Conservation (phyloP, 2,329 filamentous ascomycete species). For the Colletotrichum sp. region DNA sequence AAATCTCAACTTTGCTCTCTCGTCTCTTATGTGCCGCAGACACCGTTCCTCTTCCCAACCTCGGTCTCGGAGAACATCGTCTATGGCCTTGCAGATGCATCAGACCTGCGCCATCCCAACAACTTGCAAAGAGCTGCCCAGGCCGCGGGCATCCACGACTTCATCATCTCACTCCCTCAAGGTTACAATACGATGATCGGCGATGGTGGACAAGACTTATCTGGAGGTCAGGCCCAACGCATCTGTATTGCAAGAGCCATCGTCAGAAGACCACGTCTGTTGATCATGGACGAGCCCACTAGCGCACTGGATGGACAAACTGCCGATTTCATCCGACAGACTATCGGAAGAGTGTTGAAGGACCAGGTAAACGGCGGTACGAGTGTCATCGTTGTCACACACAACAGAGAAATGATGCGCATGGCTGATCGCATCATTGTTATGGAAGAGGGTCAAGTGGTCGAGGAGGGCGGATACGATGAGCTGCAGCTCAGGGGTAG, state of each 20-base stretch:
- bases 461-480: slow-evolving; percentile 70
- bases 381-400: slow-evolving; percentile 83
- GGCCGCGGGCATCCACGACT: slow-evolving; percentile 74
- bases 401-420: slow-evolving; percentile 85
- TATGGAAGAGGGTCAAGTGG: slow-evolving; percentile 69
- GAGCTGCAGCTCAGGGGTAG: slow-evolving; percentile 56
- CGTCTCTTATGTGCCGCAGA: slow-evolving; percentile 73
- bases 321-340: slow-evolving; percentile 67
- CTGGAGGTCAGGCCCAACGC: slow-evolving; percentile 83
- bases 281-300: slow-evolving; percentile 89
- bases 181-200: slow-evolving; percentile 71
- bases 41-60: slow-evolving; percentile 77
- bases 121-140: slow-evolving; percentile 58
- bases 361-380: slow-evolving; percentile 42
- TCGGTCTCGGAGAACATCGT: slow-evolving; percentile 81
- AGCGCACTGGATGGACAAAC: slow-evolving; percentile 77
- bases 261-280: slow-evolving; percentile 69
- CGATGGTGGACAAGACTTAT: slow-evolving; percentile 75
- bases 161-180: slow-evolving; percentile 71
- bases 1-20: slow-evolving; percentile 62
- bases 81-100: slow-evolving; percentile 71
- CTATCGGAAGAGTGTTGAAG: slow-evolving; percentile 60
- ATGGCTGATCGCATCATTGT: slow-evolving; percentile 77
- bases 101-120: slow-evolving; percentile 48
- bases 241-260: slow-evolving; percentile 83